Evolutionary conservation across 495 filamentous ascomycete genomes (phyloP).

Genomic region (Articulospora tetracladia): DNA sequence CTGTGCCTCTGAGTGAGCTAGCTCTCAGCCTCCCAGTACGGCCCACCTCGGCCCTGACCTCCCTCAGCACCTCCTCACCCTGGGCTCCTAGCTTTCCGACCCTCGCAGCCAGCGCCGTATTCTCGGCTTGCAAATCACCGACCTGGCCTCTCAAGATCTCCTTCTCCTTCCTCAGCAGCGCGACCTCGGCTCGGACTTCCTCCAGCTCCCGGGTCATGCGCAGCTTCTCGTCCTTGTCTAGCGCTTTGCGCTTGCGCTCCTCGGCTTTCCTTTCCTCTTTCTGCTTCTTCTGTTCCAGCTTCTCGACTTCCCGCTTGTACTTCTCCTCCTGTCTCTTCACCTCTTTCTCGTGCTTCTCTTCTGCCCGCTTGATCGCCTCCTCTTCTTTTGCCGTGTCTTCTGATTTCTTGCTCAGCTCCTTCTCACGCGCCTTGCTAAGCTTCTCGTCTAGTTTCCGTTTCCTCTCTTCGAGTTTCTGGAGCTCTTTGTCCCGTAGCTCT

Average conservation of each 20-base stretch:
- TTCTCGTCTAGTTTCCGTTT: slow-evolving; percentile 69
- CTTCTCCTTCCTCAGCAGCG: slow-evolving; percentile 53
- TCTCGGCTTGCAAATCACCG: slow-evolving; percentile 62
- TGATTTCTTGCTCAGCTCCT: slow-evolving; percentile 34
- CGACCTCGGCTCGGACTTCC: slow-evolving; percentile 48
- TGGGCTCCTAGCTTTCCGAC: slow-evolving; percentile 40
- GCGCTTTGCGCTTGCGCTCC: slow-evolving; percentile 47
- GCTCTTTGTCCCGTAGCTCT: slow-evolving; percentile 27
- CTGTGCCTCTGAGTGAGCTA: slow-evolving; percentile 14
- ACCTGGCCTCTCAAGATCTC: slow-evolving; percentile 61
- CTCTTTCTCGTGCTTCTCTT: slow-evolving; percentile 58
- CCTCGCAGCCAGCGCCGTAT: slow-evolving; percentile 50
- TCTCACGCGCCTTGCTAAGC: slow-evolving; percentile 48
- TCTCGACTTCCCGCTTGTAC: slow-evolving; percentile 56
- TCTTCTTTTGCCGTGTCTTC: slow-evolving; percentile 42
- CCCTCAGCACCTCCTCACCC: slow-evolving; percentile 29
- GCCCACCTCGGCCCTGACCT: slow-evolving; percentile 24
- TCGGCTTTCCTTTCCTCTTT: slow-evolving; percentile 58
- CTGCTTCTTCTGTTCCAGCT: slow-evolving; percentile 58
- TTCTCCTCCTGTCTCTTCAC: slow-evolving; percentile 60
- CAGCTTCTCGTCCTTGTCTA: slow-evolving; percentile 51
- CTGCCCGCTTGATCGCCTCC: slow-evolving; percentile 43
- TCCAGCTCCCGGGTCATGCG: slow-evolving; percentile 44
- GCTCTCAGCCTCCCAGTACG: slow-evolving; percentile 16
- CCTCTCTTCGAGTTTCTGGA: slow-evolving; percentile 68